Base-by-base conservation (phyloP, 1,139 yeast species). In the Taphrina flavorubra region DNA sequence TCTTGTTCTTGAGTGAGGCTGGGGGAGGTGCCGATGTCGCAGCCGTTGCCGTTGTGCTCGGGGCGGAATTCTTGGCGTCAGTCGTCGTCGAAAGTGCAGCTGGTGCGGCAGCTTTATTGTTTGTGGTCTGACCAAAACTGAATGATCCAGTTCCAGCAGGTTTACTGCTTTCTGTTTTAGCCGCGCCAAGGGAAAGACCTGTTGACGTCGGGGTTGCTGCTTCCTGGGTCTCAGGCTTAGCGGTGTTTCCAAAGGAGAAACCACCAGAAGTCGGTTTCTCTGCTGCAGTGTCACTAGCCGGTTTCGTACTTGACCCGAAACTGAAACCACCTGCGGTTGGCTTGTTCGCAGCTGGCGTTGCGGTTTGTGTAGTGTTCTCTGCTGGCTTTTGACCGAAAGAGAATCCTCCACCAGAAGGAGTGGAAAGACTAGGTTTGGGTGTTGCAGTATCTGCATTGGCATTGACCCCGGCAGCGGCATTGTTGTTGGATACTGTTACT, bases 1-100 rank as follows among this genome's bases (percentile, higher is more conserved):
- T 91, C 77, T 91, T 91, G 79, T 94, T 94, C 74, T 90, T 92
- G 64, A 95, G 83, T 10, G 96, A 88, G 2, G 91, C 85, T 37
- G 92, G 89, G 65, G 78, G 80, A 63, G 72, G 80, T 75, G 73
- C 78, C 31, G 31, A 25, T 67, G 73, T 76, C 16, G 58, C 25
- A 20, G 7, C 4, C n/a, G 55, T 49, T 13, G 65, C 51, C 69
- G 40, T 34, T 46, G 46, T 13, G 37, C 39, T 20, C 36, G 70
- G 25, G 34, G 53, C 60, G n/a, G 70, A 39, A 16, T 40, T 36
- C 3, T 42, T 47, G 13, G 61, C 36, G 6, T 56, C 58, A 46
- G 44, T 4, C 8, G 66, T n/a, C 16, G 69, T 49, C 36, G 53
- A 49, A 16, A 16, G 8, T 44, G n/a, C 8, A 8, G 11, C 37